Percentiles rank a stretch among this genome's conserved stretches.
phyloP scores from a whole-genome alignment of 75 land plant genomes.

The Ceratopteris richardii region DNA sequence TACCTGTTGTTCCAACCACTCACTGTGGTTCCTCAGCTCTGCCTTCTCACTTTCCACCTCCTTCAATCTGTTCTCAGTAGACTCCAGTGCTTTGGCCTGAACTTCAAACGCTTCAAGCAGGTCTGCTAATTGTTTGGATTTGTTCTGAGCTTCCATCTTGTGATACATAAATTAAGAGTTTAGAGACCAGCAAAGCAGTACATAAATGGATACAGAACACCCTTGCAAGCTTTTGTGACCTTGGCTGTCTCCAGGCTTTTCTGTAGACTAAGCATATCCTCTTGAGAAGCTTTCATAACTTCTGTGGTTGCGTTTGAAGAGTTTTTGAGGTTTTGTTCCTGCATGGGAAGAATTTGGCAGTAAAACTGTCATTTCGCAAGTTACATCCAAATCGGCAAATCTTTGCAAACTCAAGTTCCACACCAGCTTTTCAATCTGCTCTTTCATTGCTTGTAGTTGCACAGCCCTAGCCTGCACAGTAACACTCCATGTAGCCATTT shows the following conservation, averaged over 20 bases:
- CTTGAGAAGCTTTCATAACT: constrained; percentile 2
- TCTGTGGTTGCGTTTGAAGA: constrained; percentile 1
- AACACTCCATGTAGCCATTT: not conserved
- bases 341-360: not conserved
- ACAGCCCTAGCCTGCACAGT: constrained; percentile 18
- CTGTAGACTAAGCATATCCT: constrained; percentile 13
- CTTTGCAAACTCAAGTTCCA: too few relatives aligned
- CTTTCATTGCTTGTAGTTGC: constrained; percentile 16
- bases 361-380: not conserved
- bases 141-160: constrained; percentile 20
- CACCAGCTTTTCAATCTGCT: constrained; percentile 26
- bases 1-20: constrained; percentile 31
- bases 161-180: not conserved
- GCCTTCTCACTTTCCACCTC: constrained; percentile 9
- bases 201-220: too few relatives aligned
- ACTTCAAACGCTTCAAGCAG: constrained; percentile 19
- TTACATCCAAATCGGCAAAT: too few relatives aligned
- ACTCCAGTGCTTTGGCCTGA: not conserved
- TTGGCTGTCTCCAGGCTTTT: constrained; percentile 17
- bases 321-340: constrained; percentile 5
- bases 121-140: constrained; percentile 5
- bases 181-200: not conserved
- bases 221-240: constrained; percentile 1
- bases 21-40: constrained; percentile 17
- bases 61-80: constrained; percentile 15